Conservation (phyloP, 1,284 basidiomycete genomes). For the Microbotryomycetes sp. region DNA sequence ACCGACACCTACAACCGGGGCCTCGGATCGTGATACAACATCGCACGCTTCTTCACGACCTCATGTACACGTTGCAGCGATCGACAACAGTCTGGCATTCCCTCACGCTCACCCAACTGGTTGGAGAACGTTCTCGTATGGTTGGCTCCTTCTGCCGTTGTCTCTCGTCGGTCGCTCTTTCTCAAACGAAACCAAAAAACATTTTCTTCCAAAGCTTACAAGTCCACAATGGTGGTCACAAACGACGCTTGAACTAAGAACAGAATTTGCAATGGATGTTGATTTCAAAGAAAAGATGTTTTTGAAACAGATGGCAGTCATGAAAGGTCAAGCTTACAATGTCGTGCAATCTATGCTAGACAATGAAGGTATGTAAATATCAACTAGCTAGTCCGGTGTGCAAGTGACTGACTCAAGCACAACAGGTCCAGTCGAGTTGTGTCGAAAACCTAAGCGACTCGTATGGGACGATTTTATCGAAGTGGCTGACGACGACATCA, state of each 20-base stretch:
- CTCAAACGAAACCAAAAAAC: constrained; percentile 68
- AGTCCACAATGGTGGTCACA: constrained; percentile 85
- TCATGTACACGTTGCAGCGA: constrained; percentile 69
- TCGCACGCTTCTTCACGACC: constrained; percentile 20
- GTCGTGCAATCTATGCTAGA: constrained; percentile 70
- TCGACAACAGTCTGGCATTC: constrained; percentile 87
- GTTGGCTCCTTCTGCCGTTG: constrained; percentile 83
- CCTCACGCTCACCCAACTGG: constrained; percentile 65
- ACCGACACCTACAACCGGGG: constrained; percentile 54
- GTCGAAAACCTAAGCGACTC: constrained; percentile 64
- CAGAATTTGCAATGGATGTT: constrained; percentile 61
- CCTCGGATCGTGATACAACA: background rate
- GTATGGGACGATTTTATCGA: constrained; percentile 81
- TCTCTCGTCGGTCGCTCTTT: constrained; percentile 75
- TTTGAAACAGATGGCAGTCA: constrained; percentile 75
- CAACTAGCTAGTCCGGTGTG: background rate
- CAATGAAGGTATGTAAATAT: constrained; percentile 48
- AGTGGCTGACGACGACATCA: constrained; percentile 55
- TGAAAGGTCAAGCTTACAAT: constrained; percentile 88
- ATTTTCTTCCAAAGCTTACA: constrained; percentile 73
- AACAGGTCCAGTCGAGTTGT: constrained; percentile 72
- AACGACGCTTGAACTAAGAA: constrained; percentile 67
- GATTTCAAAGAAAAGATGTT: constrained; percentile 49
- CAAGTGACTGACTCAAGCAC: background rate
- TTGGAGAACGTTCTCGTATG: constrained; percentile 84